phyloP scores from a whole-genome alignment of 1,139 yeast genomes.

The Blastobotrys malaysiensis region DNA sequence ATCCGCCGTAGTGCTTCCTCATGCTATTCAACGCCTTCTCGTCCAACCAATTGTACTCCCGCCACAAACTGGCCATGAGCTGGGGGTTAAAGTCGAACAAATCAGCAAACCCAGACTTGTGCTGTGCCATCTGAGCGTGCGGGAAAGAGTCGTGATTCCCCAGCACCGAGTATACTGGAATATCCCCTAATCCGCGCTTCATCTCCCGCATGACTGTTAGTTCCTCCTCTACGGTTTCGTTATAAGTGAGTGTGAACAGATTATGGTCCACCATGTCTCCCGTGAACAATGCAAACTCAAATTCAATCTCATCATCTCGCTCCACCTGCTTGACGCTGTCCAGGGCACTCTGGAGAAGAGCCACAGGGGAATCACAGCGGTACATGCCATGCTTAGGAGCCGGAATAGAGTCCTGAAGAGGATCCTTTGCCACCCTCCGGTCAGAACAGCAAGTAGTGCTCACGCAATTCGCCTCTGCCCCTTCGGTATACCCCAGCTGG shows the following conservation, averaged over 20 bases:
- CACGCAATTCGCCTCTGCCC: constrained; percentile 56
- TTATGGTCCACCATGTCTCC: constrained; percentile 64
- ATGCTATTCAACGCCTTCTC: constrained; percentile 21
- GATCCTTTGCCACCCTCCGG: constrained; percentile 20
- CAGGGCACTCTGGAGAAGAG: constrained; percentile 51
- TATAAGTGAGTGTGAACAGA: constrained; percentile 41
- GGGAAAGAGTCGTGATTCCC: constrained; percentile 77
- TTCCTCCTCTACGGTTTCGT: constrained; percentile 49
- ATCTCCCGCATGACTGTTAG: constrained; percentile 46
- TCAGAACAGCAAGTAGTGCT: constrained; percentile 39
- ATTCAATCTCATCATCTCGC: constrained; percentile 32
- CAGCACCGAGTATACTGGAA: constrained; percentile 59
- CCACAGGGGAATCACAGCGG: constrained; percentile 56
- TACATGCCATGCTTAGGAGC: constrained; percentile 56
- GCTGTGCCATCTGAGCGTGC: constrained; percentile 62
- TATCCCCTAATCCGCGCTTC: constrained; percentile 47
- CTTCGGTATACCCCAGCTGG: constrained; percentile 50
- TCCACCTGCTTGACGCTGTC: constrained; percentile 38
- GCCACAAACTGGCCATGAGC: constrained; percentile 56
- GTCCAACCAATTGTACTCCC: constrained; percentile 30
- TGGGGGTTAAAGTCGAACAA: constrained; percentile 57
- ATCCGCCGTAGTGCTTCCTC: constrained; percentile 55
- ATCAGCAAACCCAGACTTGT: constrained; percentile 42
- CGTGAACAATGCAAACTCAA: constrained; percentile 57
- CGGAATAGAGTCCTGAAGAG: constrained; percentile 39